phyloP scores from a whole-genome alignment of 805 yeast genomes.

The Candida endomychidarum region DNA sequence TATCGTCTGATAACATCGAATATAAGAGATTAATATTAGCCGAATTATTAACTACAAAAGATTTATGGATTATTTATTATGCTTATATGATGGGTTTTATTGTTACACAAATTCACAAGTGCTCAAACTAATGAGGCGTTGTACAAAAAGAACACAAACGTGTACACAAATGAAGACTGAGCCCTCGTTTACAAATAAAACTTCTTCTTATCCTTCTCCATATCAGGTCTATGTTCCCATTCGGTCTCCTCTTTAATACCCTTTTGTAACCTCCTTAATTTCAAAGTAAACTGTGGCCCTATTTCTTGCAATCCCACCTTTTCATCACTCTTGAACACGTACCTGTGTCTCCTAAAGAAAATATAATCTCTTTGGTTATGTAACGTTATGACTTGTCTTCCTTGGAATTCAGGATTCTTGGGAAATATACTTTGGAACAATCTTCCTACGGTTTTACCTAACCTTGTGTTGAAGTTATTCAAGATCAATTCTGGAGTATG shows the following conservation, averaged over 20 bases:
- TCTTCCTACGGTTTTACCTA: constrained; percentile 92
- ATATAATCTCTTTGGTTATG: constrained; percentile 96
- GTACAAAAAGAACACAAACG: no score
- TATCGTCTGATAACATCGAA: no score
- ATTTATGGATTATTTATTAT: no score
- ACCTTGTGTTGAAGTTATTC: constrained; percentile 87
- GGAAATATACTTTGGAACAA: constrained; percentile 92
- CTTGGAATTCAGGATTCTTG: constrained; percentile 88
- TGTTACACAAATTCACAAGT: no score
- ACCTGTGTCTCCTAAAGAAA: constrained; percentile 93
- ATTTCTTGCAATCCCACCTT: constrained; percentile 92
- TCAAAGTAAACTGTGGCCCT: constrained; percentile 94
- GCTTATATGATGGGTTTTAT: no score
- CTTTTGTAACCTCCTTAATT: constrained; percentile 82
- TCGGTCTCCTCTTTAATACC: constrained; percentile 90
- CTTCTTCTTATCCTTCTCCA: constrained; percentile 95
- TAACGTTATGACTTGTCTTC: constrained; percentile 91
- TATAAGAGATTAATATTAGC: no score
- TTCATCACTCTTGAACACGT: constrained; percentile 84
- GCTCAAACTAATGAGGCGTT: no score
- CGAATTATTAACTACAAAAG: no score
- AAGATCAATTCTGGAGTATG: constrained; percentile 91
- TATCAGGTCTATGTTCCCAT: constrained; percentile 95
- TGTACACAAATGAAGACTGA: no score
- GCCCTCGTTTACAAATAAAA: constrained; percentile 61